phyloP scores from a whole-genome alignment of 1,284 basidiomycete genomes.

The Inonotus hispidus region DNA sequence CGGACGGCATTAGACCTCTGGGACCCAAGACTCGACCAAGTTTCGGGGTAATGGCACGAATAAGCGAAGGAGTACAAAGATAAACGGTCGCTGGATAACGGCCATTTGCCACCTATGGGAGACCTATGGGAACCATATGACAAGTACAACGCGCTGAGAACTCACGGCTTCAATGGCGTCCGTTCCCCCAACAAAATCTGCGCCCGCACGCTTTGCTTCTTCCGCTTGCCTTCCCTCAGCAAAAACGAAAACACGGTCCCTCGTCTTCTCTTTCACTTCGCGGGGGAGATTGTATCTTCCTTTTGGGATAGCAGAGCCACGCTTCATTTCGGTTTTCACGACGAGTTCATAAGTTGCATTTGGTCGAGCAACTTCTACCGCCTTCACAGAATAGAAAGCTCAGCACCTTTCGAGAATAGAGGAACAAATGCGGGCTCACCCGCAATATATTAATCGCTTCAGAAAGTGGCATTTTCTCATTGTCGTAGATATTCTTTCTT shows the following conservation, averaged over 20 bases:
- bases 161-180: constrained; percentile 79
- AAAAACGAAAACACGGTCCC: constrained; percentile 82
- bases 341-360: constrained; percentile 75
- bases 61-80: constrained; percentile 77
- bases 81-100: constrained; percentile 75
- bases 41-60: constrained; percentile 73
- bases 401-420: not conserved
- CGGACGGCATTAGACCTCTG: constrained; percentile 92
- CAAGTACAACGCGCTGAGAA: constrained; percentile 20
- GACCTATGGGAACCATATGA: constrained; percentile 7
- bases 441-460: constrained; percentile 66
- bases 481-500: constrained; percentile 43
- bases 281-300: constrained; percentile 68
- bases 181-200: constrained; percentile 79
- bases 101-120: constrained; percentile 55
- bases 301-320: constrained; percentile 73
- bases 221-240: constrained; percentile 75
- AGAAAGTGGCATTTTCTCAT: constrained; percentile 55
- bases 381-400: constrained; percentile 37
- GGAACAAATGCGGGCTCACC: constrained; percentile 37
- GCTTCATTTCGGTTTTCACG: constrained; percentile 71
- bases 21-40: constrained; percentile 91
- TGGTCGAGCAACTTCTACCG: constrained; percentile 74
- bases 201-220: constrained; percentile 77
- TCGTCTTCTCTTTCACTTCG: constrained; percentile 66